Conservation (phyloP, 2,329 filamentous ascomycete species). For the Beauveria sp. region DNA sequence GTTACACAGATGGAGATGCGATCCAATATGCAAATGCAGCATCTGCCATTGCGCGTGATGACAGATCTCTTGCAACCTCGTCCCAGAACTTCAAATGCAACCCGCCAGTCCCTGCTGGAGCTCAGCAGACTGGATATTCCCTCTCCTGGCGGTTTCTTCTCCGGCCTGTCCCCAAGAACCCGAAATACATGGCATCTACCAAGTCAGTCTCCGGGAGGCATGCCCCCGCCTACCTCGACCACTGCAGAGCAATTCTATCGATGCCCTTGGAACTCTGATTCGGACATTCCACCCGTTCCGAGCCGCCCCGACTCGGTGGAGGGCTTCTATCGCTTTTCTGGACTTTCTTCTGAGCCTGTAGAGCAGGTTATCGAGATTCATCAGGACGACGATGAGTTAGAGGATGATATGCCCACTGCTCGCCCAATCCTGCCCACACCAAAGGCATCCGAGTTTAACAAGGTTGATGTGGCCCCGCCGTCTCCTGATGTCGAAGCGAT, state of each 20-base stretch:
- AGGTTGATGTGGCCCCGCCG: conserved; percentile 25
- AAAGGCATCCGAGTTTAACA: conserved; percentile 24
- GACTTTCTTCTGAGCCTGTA: conserved; percentile 40
- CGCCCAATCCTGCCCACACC: conserved; percentile 35
- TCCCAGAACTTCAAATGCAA: conserved; percentile 23
- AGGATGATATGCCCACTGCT: conserved; percentile 61
- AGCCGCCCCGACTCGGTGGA: conserved; percentile 30
- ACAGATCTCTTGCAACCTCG: conserved; percentile 29
- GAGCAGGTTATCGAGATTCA: conserved; percentile 61
- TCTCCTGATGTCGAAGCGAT: conserved; percentile 47
- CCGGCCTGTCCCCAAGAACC: conserved; percentile 66
- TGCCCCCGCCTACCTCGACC: conserved; percentile 68
- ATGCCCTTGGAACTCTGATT: conserved; percentile 60
- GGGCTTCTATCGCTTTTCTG: conserved; percentile 30
- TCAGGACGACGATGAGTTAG: conserved; percentile 39
- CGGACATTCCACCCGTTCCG: conserved; percentile 29
- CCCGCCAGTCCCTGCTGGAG: conserved; percentile 55
- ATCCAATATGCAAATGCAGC: conserved; percentile 37
- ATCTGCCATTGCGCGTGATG: conserved; percentile 43
- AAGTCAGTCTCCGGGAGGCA: conserved; percentile 43
- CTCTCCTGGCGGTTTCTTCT: conserved; percentile 88
- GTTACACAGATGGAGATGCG: conserved; percentile 25
- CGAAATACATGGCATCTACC: conserved; percentile 75
- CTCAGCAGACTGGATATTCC: conserved; percentile 81
- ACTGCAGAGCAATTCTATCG: conserved; percentile 91